Base-by-base conservation (phyloP, 768 basidiomycete species). In the Russula griseocarnosa region DNA sequence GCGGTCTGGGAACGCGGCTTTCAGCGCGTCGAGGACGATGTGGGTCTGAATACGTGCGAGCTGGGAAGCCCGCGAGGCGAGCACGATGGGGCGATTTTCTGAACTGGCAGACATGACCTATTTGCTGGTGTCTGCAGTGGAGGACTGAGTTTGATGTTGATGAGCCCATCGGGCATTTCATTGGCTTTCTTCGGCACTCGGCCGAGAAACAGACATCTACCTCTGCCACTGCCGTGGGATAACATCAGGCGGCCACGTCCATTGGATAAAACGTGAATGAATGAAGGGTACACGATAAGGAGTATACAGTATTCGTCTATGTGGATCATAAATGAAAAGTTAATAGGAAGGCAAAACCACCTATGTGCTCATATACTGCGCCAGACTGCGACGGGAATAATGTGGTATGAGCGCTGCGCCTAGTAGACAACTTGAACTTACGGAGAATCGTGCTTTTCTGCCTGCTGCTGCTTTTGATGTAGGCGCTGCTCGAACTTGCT, bases 11-110 rank as follows among this genome's bases (percentile, higher is more conserved):
- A 85, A 85, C 4, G 79, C 74, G 26, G 78, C 73, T 49, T 82
- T 76, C 60, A 98, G 82, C 3, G 82, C 77, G 55, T 82, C 83
- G 59, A 86, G 78, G 49, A 94, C 93, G 60, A 84, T 82, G 71
- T 92, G 85, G 20, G 95, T 93, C 75, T 98, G 96, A 69, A 92
- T 82, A 74, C 91, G 85, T 5, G 96, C 95, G 11, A 98, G 86
- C 71, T 92, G 84, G 3, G 92, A 94, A 47, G 84, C 84, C 44
- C 96, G 83, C 11, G 95, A 95, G 50, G 94, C 96, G 49, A 98
- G 78, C 14, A 82, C 81, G 70, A 92, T 86, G 0, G 79, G 82
- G 65, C 86, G 79, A 44, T 76, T 54, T 58, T 58, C 58, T 44
- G 34, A 3, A 36, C 8, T 36, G 36, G 13, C 16, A 28, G 60